Base-by-base conservation (phyloP, 352 stramenopile species). In the Globisporangium nodosum region DNA sequence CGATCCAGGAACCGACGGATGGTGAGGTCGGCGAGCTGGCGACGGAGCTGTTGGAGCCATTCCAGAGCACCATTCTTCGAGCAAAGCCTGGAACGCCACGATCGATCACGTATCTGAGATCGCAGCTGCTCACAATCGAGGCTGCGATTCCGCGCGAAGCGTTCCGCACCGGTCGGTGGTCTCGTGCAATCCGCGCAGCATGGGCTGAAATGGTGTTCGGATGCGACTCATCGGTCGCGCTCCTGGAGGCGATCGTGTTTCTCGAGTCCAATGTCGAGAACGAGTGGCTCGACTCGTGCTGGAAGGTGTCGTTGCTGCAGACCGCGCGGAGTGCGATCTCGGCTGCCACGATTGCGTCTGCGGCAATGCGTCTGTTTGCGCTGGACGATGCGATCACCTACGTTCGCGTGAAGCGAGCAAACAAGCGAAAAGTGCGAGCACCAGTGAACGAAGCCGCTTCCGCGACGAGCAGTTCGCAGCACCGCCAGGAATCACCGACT, bases 321-420 rank as follows among this genome's bases (percentile, higher is more conserved):
- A 85, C 81, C 3, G 75, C 79, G 12, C 78, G 82, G 48, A 80
- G 74, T 39, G 74, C 80, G 4, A 68, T 92, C 39, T 56, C 66
- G 21, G 83, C 58, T 16, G 75, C 74, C 1, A 94, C 83, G 1
- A 79, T 92, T 48, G 82, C 85, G 8, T 92, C 81, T 3, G 73
- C 73, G 31, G 83, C 82, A 0, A 84, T 92, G 78, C 78, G 83
- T 15, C 35, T 93, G 3, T 87, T 87, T 60, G 83, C 85, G 1
- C 57, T 94, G 30, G 85, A 94, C 47, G 83, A 94, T 35, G 85
- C 79, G 0, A 70, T 94, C 51, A 73, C 68, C 16, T 94, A 92
- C 37, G 70, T 88, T 21, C 77, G 82, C 27, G 63, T 78, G 46
- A 89, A 85, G 60, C 79, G 83, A 16, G 60, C 66, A 27, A 64